Evolutionary conservation across 1,284 basidiomycete genomes (phyloP).

Genomic region (Malassezia psittaci): DNA sequence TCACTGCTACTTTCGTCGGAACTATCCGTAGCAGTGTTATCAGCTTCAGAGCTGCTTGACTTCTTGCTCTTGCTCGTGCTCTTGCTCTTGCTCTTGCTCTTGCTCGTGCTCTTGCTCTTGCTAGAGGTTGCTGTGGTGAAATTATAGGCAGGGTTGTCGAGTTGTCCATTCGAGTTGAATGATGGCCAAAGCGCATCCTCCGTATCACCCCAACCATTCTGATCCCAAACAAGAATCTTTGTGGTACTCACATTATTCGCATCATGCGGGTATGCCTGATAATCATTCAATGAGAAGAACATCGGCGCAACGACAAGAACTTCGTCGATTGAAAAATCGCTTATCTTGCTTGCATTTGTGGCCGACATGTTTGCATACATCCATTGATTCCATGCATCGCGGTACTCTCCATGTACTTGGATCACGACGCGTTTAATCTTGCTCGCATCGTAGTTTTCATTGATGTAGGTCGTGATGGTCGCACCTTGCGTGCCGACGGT

Average conservation of each 20-base stretch:
- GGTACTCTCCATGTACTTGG: slow-evolving; percentile 36
- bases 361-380: slow-evolving; percentile 32
- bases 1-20: too few relatives aligned
- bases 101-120: neutral
- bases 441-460: slow-evolving; percentile 19
- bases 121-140: neutral
- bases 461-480: slow-evolving; percentile 28
- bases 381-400: slow-evolving; percentile 42
- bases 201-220: slow-evolving; percentile 31
- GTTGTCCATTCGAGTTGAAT: slow-evolving; percentile 5
- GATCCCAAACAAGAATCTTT: slow-evolving; percentile 14
- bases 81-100: neutral
- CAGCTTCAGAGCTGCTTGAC: too few relatives aligned
- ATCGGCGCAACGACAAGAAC: slow-evolving; percentile 35
- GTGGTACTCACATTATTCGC: slow-evolving; percentile 8
- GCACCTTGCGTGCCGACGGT: slow-evolving; percentile 19
- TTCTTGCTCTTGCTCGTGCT: neutral
- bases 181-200: slow-evolving; percentile 22
- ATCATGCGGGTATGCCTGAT: slow-evolving; percentile 25
- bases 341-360: slow-evolving; percentile 5
- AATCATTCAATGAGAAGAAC: slow-evolving; percentile 29
- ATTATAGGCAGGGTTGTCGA: slow-evolving; percentile 8
- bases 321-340: slow-evolving; percentile 26
- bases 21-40: too few relatives aligned
- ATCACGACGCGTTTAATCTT: slow-evolving; percentile 36